These are phyloP conservation scores for Cutaneotrichosporon dermatis DNA, from an alignment of 1,284 basidiomycete species.

Conservation along the genomic window DNA sequence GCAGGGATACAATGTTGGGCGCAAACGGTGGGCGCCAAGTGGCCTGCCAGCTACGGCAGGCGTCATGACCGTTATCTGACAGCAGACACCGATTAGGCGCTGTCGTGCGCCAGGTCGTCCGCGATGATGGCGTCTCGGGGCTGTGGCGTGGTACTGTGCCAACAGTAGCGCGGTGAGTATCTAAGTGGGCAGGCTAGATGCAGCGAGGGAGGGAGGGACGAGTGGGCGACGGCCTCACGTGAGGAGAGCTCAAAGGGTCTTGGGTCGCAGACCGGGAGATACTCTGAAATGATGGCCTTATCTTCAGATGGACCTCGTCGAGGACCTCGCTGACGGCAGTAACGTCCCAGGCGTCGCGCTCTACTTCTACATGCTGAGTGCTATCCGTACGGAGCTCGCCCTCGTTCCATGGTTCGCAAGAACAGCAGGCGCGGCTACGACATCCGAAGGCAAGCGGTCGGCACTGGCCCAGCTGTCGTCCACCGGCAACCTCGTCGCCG, in stretches of 20 bases:
- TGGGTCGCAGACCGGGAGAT: no score
- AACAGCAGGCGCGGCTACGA: no score
- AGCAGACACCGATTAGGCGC: conserved; percentile 29
- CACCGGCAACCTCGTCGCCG: conserved; percentile 82
- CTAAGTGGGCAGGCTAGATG: no score
- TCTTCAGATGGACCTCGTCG: not conserved
- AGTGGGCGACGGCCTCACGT: not conserved
- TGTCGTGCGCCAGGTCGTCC: conserved; percentile 42
- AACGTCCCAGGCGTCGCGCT: conserved; percentile 90
- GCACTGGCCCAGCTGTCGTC: conserved; percentile 70
- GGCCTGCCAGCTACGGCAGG: no score
- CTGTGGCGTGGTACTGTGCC: conserved; percentile 77
- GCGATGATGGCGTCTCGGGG: conserved; percentile 48
- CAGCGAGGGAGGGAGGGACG: not conserved
- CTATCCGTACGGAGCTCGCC: conserved; percentile 63
- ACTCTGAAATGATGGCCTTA: no score
- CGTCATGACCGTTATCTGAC: not conserved
- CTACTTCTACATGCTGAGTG: conserved; percentile 81
- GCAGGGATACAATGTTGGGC: conserved; percentile 51
- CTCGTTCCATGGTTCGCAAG: conserved; percentile 31
- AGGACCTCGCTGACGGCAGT: conserved; percentile 49
- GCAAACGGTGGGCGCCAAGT: conserved; percentile 21
- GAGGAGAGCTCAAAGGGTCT: no score
- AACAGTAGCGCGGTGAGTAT: conserved; percentile 64
- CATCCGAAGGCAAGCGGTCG: conserved; percentile 13